These are phyloP conservation scores for Zarea fungicola DNA, from an alignment of 2,329 filamentous ascomycete species.

Conservation along the genomic window DNA sequence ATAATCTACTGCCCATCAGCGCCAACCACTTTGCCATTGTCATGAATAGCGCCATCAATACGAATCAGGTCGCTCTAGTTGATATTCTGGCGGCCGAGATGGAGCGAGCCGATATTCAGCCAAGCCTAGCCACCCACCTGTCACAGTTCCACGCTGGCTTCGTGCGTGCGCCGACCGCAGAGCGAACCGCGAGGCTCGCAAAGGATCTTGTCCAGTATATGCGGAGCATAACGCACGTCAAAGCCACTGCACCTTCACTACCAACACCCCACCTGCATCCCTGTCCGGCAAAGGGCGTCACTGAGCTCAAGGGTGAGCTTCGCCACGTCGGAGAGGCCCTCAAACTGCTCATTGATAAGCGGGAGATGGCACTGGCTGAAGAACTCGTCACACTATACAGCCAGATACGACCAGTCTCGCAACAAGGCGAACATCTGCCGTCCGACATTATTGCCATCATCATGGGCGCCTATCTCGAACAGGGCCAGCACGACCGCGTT, in stretches of 20 bases:
- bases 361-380: slow-evolving; percentile 48
- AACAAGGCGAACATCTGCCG: slow-evolving; percentile 36
- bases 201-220: slow-evolving; percentile 27
- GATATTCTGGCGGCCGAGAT: slow-evolving; percentile 39
- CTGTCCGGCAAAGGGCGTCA: slow-evolving; percentile 17
- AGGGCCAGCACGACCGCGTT: slow-evolving; percentile 55
- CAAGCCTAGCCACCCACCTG: slow-evolving; percentile 39
- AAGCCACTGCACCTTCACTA: background rate
- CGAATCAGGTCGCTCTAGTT: slow-evolving; percentile 31
- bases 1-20: slow-evolving; percentile 41
- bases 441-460: slow-evolving; percentile 55
- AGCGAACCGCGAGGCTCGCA: slow-evolving; percentile 21
- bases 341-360: slow-evolving; percentile 29
- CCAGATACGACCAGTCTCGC: slow-evolving; percentile 31
- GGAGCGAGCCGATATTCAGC: slow-evolving; percentile 34
- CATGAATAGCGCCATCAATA: slow-evolving; percentile 46
- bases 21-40: slow-evolving; percentile 48
- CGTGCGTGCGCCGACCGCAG: slow-evolving; percentile 19
- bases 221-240: slow-evolving; percentile 17
- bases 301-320: slow-evolving; percentile 23
- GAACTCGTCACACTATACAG: slow-evolving; percentile 53
- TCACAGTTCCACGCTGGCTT: slow-evolving; percentile 37
- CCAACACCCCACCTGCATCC: background rate
- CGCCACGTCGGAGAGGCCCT: slow-evolving; percentile 28
- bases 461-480: slow-evolving; percentile 60